Base-by-base conservation (phyloP, 306 rosid species). In the Quercus ilex region DNA sequence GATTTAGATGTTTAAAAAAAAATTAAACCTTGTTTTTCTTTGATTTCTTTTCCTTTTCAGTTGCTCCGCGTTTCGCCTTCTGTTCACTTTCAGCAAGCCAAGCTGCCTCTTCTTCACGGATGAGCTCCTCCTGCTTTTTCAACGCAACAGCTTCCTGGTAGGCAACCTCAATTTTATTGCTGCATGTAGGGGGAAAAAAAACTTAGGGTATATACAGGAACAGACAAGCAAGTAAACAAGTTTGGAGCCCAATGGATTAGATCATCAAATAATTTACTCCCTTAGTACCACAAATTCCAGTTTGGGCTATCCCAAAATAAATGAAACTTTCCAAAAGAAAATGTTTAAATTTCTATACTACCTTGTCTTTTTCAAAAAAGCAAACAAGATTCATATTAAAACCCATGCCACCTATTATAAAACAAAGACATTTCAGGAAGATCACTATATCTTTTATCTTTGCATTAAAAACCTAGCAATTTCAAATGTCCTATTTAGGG, bases 81-180 rank as follows among this genome's bases (percentile, higher is more conserved):
- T 83, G 98, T 69, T 91, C 97, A 56, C 87, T 89, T 87, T 93
- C 99, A 80, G 97, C 99, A 77, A 59, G 94, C 92, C 98, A 87
- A 11, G 98, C 98, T 55, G 96, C 99, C 88, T 96, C 99, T 89
- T 96, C 99, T 88, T 96, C 99, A 55, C 98, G 99, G 74, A 96
- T 96, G 83, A 96, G 98, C 76, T 96, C 99, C 84, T 96, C 99
- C 81, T 96, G 99, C 89, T 98, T 93, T 91, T 90, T 90, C 63
- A 96, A 89, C 69, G 99, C 98, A 85, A 96, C 96, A 83, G 98
- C 95, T 83, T 96, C 99, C 92, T 93, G 99, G 79, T 96, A 93
- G 76, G 98, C 96, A 85, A 91, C 99, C 87, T 96, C 99, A 81
- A 93, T 89, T 86, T 91, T 96, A 77, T 91, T 91, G 97, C 98